Conservation (phyloP, 1,139 yeast genomes). For the Diutina ranongensis region DNA sequence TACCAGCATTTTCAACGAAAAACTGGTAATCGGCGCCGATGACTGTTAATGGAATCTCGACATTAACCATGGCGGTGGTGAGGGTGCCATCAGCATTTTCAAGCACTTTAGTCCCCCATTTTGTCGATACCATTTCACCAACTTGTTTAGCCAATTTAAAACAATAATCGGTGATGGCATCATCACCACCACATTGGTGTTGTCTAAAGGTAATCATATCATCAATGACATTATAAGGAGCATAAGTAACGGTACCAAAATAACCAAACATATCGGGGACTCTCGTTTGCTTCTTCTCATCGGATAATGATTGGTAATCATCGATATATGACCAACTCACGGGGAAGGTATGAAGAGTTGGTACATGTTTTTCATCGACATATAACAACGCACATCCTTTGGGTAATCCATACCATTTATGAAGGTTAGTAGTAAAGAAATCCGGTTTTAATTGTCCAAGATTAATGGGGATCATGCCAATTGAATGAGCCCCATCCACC, state of each 20-base stretch:
- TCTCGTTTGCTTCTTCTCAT: conserved; percentile 16
- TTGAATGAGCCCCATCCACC: conserved; percentile 65
- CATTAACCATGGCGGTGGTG: conserved; percentile 35
- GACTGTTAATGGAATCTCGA: conserved; percentile 25
- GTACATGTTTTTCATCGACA: conserved; percentile 41
- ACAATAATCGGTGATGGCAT: conserved; percentile 37
- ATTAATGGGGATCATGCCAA: conserved; percentile 44
- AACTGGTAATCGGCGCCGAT: not conserved
- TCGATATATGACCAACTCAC: conserved; percentile 35
- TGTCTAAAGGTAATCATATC: conserved; percentile 41
- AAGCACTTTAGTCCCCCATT: conserved; percentile 26
- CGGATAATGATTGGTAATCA: conserved; percentile 14
- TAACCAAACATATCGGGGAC: conserved; percentile 28
- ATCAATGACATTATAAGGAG: conserved; percentile 16
- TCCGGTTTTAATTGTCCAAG: conserved; percentile 41
- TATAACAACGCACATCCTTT: conserved; percentile 50
- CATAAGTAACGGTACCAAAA: conserved; percentile 24
- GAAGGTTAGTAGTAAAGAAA: conserved; percentile 51
- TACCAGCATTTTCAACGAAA: conserved; percentile 1
- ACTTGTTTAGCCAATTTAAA: conserved; percentile 31
- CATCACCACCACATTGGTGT: conserved; percentile 42
- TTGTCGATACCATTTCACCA: conserved; percentile 17
- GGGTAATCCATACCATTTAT: conserved; percentile 60
- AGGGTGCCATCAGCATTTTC: conserved; percentile 20
- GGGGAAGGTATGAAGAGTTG: conserved; percentile 44